Conservation (phyloP, 768 basidiomycete genomes). For the Tricholomella constricta region DNA sequence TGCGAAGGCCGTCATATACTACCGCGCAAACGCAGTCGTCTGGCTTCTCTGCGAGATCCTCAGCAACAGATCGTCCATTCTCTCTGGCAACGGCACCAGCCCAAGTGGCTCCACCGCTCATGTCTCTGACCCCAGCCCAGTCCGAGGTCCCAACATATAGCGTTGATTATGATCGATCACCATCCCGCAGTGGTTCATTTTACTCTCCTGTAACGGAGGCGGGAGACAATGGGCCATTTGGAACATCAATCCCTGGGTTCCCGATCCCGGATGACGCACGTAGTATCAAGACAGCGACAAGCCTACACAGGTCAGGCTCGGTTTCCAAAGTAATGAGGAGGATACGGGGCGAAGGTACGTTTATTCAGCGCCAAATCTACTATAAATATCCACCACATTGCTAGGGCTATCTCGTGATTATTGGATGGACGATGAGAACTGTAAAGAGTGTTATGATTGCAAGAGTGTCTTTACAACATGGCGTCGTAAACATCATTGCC, state of each 20-base stretch:
- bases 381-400: slow-evolving; percentile 9
- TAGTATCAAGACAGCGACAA: slow-evolving; percentile 76
- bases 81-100: slow-evolving; percentile 56
- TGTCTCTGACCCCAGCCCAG: slow-evolving; percentile 84
- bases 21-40: slow-evolving; percentile 48
- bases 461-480: slow-evolving; percentile 93
- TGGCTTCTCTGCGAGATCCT: slow-evolving; percentile 47
- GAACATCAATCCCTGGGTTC: slow-evolving; percentile 87
- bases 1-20: slow-evolving; percentile 59
- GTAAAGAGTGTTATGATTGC: slow-evolving; percentile 95
- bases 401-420: slow-evolving; percentile 89
- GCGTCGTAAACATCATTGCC: slow-evolving; percentile 96
- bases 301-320: slow-evolving; percentile 73
- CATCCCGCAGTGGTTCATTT: slow-evolving; percentile 51
- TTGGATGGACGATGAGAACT: slow-evolving; percentile 98
- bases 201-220: slow-evolving; percentile 57
- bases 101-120: slow-evolving; percentile 75
- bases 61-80: slow-evolving; percentile 56
- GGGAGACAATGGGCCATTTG: slow-evolving; percentile 58
- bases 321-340: slow-evolving; percentile 91
- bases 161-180: slow-evolving; percentile 61
- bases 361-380: slow-evolving; percentile 8
- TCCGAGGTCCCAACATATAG: slow-evolving; percentile 76
- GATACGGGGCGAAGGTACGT: slow-evolving; percentile 83
- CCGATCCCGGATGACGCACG: slow-evolving; percentile 90